These are phyloP conservation scores for Pythium scleroteichum DNA, from an alignment of 352 stramenopile genomes.

Conservation along the genomic window DNA sequence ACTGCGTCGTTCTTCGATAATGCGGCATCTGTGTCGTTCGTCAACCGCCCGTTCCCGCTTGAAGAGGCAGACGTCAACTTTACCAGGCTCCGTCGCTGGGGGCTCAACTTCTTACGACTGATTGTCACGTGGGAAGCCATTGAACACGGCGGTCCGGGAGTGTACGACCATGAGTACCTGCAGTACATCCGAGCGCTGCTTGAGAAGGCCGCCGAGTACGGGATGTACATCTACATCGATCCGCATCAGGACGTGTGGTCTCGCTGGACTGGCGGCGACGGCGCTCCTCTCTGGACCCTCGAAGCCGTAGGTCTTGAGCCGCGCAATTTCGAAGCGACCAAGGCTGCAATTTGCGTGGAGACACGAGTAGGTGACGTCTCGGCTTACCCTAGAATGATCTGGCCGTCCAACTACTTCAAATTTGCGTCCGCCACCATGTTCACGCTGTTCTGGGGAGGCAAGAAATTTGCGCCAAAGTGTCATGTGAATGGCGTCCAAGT, in stretches of 20 bases:
- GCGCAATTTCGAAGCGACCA: constrained; percentile 68
- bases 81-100: constrained; percentile 73
- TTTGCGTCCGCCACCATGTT: constrained; percentile 91
- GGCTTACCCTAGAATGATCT: constrained; percentile 90
- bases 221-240: constrained; percentile 89
- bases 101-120: constrained; percentile 81
- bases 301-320: constrained; percentile 77
- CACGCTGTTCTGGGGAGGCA: constrained; percentile 88
- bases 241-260: constrained; percentile 93
- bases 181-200: constrained; percentile 71
- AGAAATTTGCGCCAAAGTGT: constrained; percentile 66
- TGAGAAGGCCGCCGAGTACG: constrained; percentile 54
- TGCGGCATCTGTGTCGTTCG: constrained; percentile 55
- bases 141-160: constrained; percentile 77
- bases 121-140: constrained; percentile 92
- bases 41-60: constrained; percentile 85
- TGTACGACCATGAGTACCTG: constrained; percentile 88
- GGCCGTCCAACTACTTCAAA: constrained; percentile 92
- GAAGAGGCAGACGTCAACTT: constrained; percentile 81
- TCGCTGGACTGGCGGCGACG: constrained; percentile 88
- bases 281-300: constrained; percentile 89
- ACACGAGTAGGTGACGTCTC: constrained; percentile 30
- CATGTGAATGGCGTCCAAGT: constrained; percentile 73
- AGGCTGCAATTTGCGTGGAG: constrained; percentile 75
- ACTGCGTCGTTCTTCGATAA: constrained; percentile 53